Conservation (phyloP, 306 rosid species). For the Crotalaria pallida region DNA sequence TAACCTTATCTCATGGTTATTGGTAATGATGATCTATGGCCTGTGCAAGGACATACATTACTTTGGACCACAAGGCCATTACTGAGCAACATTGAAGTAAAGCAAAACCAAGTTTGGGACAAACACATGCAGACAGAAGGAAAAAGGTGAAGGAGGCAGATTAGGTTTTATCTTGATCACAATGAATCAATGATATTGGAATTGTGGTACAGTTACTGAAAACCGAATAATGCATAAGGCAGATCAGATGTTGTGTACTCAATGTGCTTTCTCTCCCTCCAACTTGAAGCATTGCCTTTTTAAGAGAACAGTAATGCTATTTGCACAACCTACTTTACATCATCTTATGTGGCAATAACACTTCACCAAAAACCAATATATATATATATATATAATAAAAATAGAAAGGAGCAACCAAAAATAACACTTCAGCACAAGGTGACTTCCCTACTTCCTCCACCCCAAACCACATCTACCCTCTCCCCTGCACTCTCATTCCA, state of each 20-base stretch:
- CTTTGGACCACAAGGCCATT: neutral
- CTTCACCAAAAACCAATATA: too few relatives aligned
- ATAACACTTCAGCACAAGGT: too few relatives aligned
- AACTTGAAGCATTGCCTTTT: neutral
- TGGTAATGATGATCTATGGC: neutral
- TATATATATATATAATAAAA: too few relatives aligned
- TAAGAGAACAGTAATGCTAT: too few relatives aligned
- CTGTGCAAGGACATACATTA: neutral
- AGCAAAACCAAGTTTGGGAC: neutral
- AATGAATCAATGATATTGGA: neutral
- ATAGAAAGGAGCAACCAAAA: too few relatives aligned
- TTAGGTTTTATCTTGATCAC: too few relatives aligned
- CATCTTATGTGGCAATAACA: too few relatives aligned
- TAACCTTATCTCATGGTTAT: neutral
- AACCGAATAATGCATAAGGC: neutral
- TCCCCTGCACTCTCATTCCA: too few relatives aligned
- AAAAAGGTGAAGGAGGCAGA: neutral
- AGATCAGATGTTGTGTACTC: neutral
- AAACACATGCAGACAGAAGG: neutral
- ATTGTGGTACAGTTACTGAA: neutral
- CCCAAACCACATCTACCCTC: too few relatives aligned
- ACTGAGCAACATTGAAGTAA: neutral
- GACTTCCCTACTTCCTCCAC: too few relatives aligned
- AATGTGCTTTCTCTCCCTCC: neutral
- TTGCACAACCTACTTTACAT: too few relatives aligned